These are phyloP conservation scores for Coniochaeta sp. DNA, from an alignment of 2,329 filamentous ascomycete species.

Conservation along the genomic window DNA sequence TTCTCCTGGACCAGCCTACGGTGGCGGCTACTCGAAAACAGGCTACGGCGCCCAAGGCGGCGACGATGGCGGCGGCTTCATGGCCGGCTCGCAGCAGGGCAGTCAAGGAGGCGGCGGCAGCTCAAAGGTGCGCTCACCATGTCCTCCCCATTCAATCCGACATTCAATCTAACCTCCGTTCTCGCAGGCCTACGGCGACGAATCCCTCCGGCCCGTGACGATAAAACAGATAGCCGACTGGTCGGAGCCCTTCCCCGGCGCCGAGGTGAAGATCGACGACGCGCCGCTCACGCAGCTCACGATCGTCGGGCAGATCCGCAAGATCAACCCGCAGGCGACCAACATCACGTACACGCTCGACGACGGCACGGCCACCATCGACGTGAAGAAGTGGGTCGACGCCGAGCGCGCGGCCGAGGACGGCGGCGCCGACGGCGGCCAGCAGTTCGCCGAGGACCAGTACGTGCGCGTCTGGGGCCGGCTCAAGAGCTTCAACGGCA, in stretches of 20 bases:
- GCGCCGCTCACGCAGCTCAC: slow-evolving; percentile 67
- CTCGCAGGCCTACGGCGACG: slow-evolving; percentile 60
- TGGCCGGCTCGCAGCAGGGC: slow-evolving; percentile 48
- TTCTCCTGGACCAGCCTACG: slow-evolving; percentile 30
- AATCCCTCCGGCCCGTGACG: slow-evolving; percentile 86
- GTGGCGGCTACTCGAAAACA: slow-evolving; percentile 40
- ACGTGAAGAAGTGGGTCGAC: slow-evolving; percentile 85
- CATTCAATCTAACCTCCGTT: too few species aligned
- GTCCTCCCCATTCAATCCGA: background rate
- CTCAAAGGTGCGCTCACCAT: slow-evolving; percentile 30
- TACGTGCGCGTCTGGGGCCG: slow-evolving; percentile 84
- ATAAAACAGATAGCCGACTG: slow-evolving; percentile 91
- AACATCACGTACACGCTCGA: slow-evolving; percentile 91
- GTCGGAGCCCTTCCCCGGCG: slow-evolving; percentile 62
- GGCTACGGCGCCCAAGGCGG: slow-evolving; percentile 47
- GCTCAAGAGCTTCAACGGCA: slow-evolving; percentile 77
- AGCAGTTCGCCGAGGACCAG: slow-evolving; percentile 60
- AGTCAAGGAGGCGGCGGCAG: slow-evolving; percentile 37
- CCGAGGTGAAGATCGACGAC: slow-evolving; percentile 79
- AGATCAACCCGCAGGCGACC: slow-evolving; percentile 77
- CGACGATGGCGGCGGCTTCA: slow-evolving; percentile 56
- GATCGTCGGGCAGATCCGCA: slow-evolving; percentile 85
- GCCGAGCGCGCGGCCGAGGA: slow-evolving; percentile 52
- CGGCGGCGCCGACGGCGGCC: slow-evolving; percentile 32
- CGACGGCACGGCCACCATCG: slow-evolving; percentile 87